Percentiles rank a stretch among this genome's conserved stretches.
These are phyloP conservation scores for Phialophora chinensis DNA, from an alignment of 2,329 filamentous ascomycete genomes.

Conservation along the genomic window DNA sequence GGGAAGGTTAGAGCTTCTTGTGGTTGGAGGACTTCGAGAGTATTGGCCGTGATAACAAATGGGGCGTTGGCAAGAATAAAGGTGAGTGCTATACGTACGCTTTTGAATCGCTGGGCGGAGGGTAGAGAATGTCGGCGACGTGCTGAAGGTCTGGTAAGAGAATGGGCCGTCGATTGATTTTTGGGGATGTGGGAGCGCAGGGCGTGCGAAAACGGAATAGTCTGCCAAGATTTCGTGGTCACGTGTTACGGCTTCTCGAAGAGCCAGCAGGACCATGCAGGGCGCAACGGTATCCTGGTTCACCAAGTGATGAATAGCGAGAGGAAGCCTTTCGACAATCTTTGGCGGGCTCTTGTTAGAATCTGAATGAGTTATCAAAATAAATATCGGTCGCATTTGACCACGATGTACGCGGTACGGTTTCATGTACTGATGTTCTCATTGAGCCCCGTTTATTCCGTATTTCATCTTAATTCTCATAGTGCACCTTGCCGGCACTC, in stretches of 20 bases:
- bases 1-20: background rate
- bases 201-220: conserved; percentile 22
- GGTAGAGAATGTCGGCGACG: conserved; percentile 6
- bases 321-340: background rate
- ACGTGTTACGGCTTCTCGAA: conserved; percentile 15
- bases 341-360: background rate
- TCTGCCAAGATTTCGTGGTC: conserved; percentile 34
- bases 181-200: conserved; percentile 21
- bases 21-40: background rate
- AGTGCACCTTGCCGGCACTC: conserved; percentile 62
- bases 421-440: background rate
- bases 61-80: background rate
- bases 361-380: background rate
- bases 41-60: background rate
- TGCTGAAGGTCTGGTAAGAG: conserved; percentile 15
- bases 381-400: background rate
- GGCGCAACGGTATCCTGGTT: background rate
- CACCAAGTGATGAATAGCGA: background rate
- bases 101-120: conserved; percentile 5
- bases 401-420: background rate
- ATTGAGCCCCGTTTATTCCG: background rate
- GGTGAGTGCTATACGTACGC: conserved; percentile 6
- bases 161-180: conserved; percentile 13
- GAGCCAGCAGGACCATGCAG: too few relatives aligned
- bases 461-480: conserved; percentile 43